Evolutionary conservation across 192 early-diverging fungal species (phyloP), one percentile per base, ranked within the genome.

Genomic region (Rhizophagus sp.): DNA sequence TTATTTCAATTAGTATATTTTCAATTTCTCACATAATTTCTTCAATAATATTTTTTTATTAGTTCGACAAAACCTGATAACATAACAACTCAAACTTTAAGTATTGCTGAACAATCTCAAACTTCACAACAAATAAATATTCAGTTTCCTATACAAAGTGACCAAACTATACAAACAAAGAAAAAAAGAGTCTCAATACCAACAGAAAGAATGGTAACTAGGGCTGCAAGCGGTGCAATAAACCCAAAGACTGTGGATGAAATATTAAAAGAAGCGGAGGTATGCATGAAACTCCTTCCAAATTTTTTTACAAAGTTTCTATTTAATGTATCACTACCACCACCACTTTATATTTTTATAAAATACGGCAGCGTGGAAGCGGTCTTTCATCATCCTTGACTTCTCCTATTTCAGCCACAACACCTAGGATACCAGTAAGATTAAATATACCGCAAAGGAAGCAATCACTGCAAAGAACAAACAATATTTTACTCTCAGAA

Each of bases 181-280:
- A 81, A 76, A 19, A 86, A 88, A 66, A 83, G 85, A 24, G 76
- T 83, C 52, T 44, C 75, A 78, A 68, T 85, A 12, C 89, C 89
- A 33, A 88, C 88, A 27, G 89, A 85, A 63, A 82, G 88, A 15
- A 90, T 90, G 89, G 83, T 90, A 39, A 90, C 89, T 2, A 83
- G 89, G 0, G 88, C 87, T 13, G 88, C 87, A 8, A 90, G 89
- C 81, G 89, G 89, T 39, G 89, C 89, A 27, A 87, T 90, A 73
- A 81, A 86, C 22, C 88, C 84, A 34, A 84, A 83, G 76, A 90
- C 88, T 61, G 89, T 90, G 19, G 89, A 87, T 12, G 89, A 89
- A 63, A 90, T 90, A 30, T 36, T 90, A 4, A 84, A 78, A 13
- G 61, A 76, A 15, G 75, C 75, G 12, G 76, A 78, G 62, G 76